phyloP scores from a whole-genome alignment of 2,329 filamentous ascomycete genomes.

The Gnomoniopsis sp. region DNA sequence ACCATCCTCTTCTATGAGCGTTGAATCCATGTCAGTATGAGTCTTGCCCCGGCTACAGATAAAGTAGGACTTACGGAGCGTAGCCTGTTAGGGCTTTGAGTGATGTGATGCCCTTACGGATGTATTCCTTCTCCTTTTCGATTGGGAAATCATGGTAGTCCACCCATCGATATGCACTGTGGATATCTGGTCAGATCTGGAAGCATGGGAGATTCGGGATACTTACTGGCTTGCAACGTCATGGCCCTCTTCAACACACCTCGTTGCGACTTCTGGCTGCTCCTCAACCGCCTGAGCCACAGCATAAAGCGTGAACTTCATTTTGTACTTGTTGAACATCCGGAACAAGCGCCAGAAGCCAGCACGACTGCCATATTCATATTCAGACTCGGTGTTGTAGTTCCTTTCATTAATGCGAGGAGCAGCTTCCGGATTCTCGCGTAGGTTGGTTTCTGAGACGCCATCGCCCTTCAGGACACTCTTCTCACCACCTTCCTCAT shows the following conservation, averaged over 20 bases:
- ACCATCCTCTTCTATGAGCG: slow-evolving; percentile 35
- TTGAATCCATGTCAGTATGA: too few relatives aligned
- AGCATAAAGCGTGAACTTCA: slow-evolving; percentile 49
- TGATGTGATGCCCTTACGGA: slow-evolving; percentile 38
- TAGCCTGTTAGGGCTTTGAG: slow-evolving; percentile 42
- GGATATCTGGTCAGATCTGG: background rate
- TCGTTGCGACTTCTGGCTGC: slow-evolving; percentile 42
- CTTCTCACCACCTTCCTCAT: slow-evolving; percentile 39
- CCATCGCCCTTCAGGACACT: slow-evolving; percentile 36
- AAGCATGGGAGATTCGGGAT: background rate
- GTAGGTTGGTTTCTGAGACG: slow-evolving; percentile 33
- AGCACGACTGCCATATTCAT: slow-evolving; percentile 46
- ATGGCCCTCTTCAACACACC: slow-evolving; percentile 46
- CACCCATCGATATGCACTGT: slow-evolving; percentile 45
- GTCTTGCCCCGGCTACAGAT: too few relatives aligned
- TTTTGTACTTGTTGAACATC: slow-evolving; percentile 43
- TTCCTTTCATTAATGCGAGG: slow-evolving; percentile 38
- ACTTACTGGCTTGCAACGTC: slow-evolving; percentile 43
- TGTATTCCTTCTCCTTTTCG: slow-evolving; percentile 45
- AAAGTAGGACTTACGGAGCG: slow-evolving; percentile 28
- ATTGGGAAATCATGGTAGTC: slow-evolving; percentile 43
- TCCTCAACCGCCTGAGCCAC: slow-evolving; percentile 46
- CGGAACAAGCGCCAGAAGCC: slow-evolving; percentile 49
- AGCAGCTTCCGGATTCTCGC: slow-evolving; percentile 35
- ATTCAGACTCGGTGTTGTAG: slow-evolving; percentile 46